Percentiles rank a stretch among this genome's conserved stretches.
Evolutionary conservation across 257 asterid genomes (phyloP).

Genomic region (Ehretia macrophylla): DNA sequence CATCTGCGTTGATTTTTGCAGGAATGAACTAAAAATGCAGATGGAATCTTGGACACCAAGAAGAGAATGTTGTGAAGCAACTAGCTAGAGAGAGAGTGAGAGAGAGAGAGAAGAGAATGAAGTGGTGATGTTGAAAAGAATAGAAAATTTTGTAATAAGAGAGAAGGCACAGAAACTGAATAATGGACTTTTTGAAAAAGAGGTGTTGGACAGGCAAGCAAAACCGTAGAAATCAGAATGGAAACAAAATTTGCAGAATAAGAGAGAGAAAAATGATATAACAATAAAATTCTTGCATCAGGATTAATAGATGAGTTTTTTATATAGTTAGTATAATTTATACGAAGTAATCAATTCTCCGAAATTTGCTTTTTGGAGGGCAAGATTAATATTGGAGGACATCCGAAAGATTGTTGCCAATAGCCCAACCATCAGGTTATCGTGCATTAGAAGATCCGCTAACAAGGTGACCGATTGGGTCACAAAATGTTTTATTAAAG

Average conservation of each 20-base stretch:
- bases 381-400: no score
- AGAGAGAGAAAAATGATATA: conserved; percentile 22
- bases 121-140: conserved; percentile 12
- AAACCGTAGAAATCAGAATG: conserved; percentile 14
- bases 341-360: no score
- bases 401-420: no score
- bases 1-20: conserved; percentile 24
- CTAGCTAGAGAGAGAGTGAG: neutral
- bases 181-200: conserved; percentile 19
- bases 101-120: conserved; percentile 4
- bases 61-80: conserved; percentile 13
- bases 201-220: conserved; percentile 4
- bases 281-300: no score
- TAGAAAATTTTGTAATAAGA: conserved; percentile 1
- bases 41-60: conserved; percentile 4
- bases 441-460: no score
- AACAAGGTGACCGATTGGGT: no score
- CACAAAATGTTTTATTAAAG: no score
- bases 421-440: no score
- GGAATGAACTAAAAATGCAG: conserved; percentile 3
- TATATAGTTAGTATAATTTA: no score
- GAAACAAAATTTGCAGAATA: conserved; percentile 22
- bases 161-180: conserved; percentile 27
- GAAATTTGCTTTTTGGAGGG: no score
- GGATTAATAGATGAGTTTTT: no score